Evolutionary conservation across 495 filamentous ascomycete species (phyloP).

Genomic region (Neurospora tetrasperma): DNA sequence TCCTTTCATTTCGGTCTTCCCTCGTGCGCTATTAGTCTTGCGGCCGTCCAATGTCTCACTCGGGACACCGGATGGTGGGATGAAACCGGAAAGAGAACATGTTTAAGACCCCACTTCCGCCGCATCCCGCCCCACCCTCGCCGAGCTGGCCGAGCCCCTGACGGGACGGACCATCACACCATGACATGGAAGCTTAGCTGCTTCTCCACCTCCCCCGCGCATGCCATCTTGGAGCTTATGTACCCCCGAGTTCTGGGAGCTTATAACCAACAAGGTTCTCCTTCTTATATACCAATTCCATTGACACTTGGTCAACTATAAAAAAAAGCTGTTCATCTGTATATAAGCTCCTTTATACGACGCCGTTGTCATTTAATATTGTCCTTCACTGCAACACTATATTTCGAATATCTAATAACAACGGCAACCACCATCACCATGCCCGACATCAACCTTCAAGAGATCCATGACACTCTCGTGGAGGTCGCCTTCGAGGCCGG

Average conservation of each 20-base stretch:
- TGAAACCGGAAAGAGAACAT: not conserved
- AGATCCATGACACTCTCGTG: conserved; percentile 73
- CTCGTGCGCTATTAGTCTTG: not conserved
- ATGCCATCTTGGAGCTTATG: not conserved
- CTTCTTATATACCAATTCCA: not conserved
- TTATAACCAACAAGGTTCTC: not conserved
- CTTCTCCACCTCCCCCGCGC: not conserved
- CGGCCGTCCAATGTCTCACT: not conserved
- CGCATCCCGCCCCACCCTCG: not conserved
- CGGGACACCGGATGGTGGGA: not conserved
- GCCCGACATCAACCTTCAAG: conserved; percentile 54
- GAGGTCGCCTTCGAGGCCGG: conserved; percentile 68
- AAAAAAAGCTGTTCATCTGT: not conserved
- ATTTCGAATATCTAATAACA: not conserved
- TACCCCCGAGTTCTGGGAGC: not conserved
- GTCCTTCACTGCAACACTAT: not conserved
- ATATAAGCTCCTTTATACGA: not conserved
- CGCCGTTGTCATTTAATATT: not conserved
- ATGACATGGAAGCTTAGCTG: not conserved
- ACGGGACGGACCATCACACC: not conserved
- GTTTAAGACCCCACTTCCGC: not conserved
- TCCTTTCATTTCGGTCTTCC: not conserved
- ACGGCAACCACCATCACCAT: conserved; percentile 13
- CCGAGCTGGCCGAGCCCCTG: not conserved
- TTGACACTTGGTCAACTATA: not conserved